Percentiles rank a stretch among this genome's conserved stretches.
phyloP scores from a whole-genome alignment of 2,329 filamentous ascomycete species.

The Colletotrichum plurivorum region DNA sequence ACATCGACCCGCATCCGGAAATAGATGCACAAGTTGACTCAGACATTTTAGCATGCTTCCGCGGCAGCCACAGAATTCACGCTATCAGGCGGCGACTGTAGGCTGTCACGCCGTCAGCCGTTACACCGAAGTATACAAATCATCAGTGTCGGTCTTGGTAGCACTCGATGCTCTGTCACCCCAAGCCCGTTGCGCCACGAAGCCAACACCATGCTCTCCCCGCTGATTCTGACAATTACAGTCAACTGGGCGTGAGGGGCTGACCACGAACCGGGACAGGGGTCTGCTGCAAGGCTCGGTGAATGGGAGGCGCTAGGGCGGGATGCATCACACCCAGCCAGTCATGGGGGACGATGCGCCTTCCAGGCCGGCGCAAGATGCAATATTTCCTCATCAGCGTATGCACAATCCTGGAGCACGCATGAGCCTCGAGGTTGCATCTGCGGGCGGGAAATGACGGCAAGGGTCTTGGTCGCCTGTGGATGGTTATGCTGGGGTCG shows the following conservation, averaged over 20 bases:
- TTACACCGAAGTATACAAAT: not conserved
- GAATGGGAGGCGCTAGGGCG: constrained; percentile 27
- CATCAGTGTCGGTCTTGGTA: constrained; percentile 8
- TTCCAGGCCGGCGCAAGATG: constrained; percentile 17
- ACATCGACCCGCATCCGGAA: not conserved
- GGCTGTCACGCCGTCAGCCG: not conserved
- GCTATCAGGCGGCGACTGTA: not conserved
- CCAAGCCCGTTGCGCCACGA: constrained; percentile 20
- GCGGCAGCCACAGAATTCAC: not conserved
- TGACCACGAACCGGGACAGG: constrained; percentile 14
- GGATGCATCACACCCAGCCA: constrained; percentile 29
- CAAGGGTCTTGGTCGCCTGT: constrained; percentile 8
- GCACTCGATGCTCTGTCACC: constrained; percentile 13
- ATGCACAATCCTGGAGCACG: constrained; percentile 19
- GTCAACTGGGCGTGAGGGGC: too few species aligned
- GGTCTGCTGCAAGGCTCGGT: constrained; percentile 35
- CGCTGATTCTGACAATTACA: not conserved
- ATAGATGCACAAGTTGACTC: not conserved
- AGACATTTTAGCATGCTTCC: not conserved
- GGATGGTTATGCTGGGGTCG: not conserved
- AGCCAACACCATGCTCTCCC: not conserved
- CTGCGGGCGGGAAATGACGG: constrained; percentile 3
- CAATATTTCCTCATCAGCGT: constrained; percentile 24
- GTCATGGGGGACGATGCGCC: constrained; percentile 5
- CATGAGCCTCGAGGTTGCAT: constrained; percentile 25